These are phyloP conservation scores for Tulasnella sp. DNA, from an alignment of 768 basidiomycete genomes.

Conservation along the genomic window DNA sequence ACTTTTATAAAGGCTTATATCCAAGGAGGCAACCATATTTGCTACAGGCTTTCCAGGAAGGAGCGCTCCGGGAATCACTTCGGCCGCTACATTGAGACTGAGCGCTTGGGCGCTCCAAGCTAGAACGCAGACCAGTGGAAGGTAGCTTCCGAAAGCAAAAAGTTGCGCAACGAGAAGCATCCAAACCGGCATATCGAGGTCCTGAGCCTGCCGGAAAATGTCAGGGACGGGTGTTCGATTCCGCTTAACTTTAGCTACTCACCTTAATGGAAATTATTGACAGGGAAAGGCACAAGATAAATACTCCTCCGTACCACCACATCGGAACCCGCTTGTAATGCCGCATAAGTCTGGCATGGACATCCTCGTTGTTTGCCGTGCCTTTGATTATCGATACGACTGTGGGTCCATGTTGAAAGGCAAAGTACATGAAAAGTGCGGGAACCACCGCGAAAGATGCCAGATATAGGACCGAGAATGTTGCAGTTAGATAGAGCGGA, in stretches of 20 bases:
- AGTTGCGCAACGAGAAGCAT: constrained; percentile 27
- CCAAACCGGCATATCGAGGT: constrained; percentile 49
- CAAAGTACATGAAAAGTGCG: constrained; percentile 32
- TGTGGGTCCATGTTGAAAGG: constrained; percentile 30
- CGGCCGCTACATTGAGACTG: constrained; percentile 31
- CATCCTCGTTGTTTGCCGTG: constrained; percentile 31
- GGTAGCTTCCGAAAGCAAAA: constrained; percentile 29
- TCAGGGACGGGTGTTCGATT: not conserved
- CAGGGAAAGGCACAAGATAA: constrained; percentile 27
- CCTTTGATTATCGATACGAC: constrained; percentile 23
- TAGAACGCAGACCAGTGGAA: constrained; percentile 34
- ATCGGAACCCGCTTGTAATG: constrained; percentile 31
- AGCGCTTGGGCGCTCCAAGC: constrained; percentile 30
- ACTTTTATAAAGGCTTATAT: not conserved
- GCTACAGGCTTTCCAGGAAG: constrained; percentile 32
- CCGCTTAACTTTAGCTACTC: not conserved
- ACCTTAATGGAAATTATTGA: constrained; percentile 29
- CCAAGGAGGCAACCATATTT: constrained; percentile 29
- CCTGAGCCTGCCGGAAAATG: constrained; percentile 31
- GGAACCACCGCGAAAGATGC: constrained; percentile 31
- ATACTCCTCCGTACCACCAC: constrained; percentile 32
- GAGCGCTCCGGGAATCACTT: constrained; percentile 33
- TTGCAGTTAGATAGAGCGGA: constrained; percentile 33
- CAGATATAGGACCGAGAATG: constrained; percentile 32
- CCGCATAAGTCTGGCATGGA: constrained; percentile 37